Conservation (phyloP, 2,329 filamentous ascomycete species). For the Dissoconium aciculare region DNA sequence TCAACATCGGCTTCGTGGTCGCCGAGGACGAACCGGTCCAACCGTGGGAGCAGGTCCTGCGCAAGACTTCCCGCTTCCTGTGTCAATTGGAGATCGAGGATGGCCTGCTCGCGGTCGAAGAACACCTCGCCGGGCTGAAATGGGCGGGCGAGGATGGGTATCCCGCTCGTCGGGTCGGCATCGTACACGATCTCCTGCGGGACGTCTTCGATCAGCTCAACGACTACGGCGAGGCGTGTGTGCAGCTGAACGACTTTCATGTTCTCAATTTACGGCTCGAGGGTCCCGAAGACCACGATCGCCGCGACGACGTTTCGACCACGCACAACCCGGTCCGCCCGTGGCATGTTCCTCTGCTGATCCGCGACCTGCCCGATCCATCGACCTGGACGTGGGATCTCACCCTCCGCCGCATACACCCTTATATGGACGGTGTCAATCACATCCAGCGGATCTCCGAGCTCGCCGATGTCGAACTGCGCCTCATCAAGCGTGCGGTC, state of each 20-base stretch:
- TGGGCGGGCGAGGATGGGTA: slow-evolving; percentile 19
- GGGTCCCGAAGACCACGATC: slow-evolving; percentile 44
- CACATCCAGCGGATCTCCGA: slow-evolving; percentile 77
- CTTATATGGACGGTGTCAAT: slow-evolving; percentile 79
- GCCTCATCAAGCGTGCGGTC: slow-evolving; percentile 71
- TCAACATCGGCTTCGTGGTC: slow-evolving; percentile 86
- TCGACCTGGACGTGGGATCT: slow-evolving; percentile 59
- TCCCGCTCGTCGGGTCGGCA: slow-evolving; percentile 19
- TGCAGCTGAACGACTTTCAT: slow-evolving; percentile 13
- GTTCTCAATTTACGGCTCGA: slow-evolving; percentile 33
- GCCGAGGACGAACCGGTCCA: slow-evolving; percentile 54
- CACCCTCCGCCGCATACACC: slow-evolving; percentile 63
- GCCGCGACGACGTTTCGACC: too few relatives aligned
- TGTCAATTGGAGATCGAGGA: slow-evolving; percentile 84
- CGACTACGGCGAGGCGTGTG: slow-evolving; percentile 77
- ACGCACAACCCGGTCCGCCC: slow-evolving; percentile 48
- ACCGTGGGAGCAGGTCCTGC: slow-evolving; percentile 59
- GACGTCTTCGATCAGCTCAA: slow-evolving; percentile 85
- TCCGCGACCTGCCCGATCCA: slow-evolving; percentile 35
- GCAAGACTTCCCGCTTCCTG: slow-evolving; percentile 72
- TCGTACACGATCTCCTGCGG: slow-evolving; percentile 59
- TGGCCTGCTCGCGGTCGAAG: slow-evolving; percentile 58
- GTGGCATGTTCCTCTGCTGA: slow-evolving; percentile 79
- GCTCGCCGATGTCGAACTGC: slow-evolving; percentile 71
- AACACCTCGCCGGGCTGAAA: slow-evolving; percentile 19